These are phyloP conservation scores for Fusarium domesticum DNA, from an alignment of 2,329 filamentous ascomycete species.

Conservation along the genomic window DNA sequence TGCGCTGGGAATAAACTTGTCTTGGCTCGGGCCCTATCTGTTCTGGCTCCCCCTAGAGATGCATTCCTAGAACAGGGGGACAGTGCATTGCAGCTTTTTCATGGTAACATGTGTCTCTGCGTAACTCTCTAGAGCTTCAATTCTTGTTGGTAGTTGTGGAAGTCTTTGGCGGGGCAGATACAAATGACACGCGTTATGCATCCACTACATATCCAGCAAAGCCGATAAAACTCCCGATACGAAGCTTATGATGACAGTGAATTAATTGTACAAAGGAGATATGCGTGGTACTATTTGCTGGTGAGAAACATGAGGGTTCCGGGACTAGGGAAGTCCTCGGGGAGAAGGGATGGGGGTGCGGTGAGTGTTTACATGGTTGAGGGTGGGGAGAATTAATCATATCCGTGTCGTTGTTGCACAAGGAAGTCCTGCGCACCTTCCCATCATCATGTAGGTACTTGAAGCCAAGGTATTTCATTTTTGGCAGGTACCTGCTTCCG, in stretches of 20 bases:
- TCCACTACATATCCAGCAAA: too few species aligned
- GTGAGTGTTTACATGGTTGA: neutral
- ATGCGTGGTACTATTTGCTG: too few species aligned
- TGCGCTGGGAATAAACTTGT: conserved; percentile 14
- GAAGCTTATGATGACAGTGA: too few species aligned
- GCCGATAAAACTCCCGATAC: too few species aligned
- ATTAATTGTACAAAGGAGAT: too few species aligned
- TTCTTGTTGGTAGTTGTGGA: conserved; percentile 1
- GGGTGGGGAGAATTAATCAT: neutral
- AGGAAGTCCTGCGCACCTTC: neutral
- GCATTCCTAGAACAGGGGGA: conserved; percentile 17
- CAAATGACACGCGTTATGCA: conserved; percentile 4
- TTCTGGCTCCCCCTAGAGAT: conserved; percentile 1
- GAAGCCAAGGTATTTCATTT: neutral
- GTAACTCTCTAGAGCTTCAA: too few species aligned
- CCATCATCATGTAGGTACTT: too few species aligned
- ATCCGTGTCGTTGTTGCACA: neutral
- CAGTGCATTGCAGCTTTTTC: conserved; percentile 9
- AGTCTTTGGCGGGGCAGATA: conserved; percentile 2
- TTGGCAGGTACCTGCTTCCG: conserved; percentile 6
- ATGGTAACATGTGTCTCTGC: conserved; percentile 8
- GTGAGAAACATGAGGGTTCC: conserved; percentile 4
- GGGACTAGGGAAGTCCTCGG: conserved; percentile 11
- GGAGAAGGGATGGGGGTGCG: conserved; percentile 6
- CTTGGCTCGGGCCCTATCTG: conserved; percentile 12